Evolutionary conservation across 2,329 filamentous ascomycete genomes (phyloP).

Genomic region (Microdochium paspali): DNA sequence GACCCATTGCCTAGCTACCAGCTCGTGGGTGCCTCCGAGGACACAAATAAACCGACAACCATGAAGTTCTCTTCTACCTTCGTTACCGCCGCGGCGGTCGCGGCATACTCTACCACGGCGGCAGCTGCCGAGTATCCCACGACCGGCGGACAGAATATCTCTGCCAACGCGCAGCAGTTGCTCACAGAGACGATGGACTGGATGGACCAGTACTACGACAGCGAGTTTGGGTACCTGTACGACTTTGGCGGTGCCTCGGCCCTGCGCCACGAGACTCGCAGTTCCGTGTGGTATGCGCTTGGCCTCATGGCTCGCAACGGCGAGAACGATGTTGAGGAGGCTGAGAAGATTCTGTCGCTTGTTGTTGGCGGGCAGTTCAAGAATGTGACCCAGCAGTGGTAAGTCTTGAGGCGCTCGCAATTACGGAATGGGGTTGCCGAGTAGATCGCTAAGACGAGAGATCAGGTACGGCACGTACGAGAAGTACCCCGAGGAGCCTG

Average conservation of each 20-base stretch:
- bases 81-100: background rate
- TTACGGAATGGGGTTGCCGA: background rate
- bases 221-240: slow-evolving; percentile 41
- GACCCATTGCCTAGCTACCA: too few relatives aligned
- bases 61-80: background rate
- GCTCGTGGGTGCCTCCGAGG: too few relatives aligned
- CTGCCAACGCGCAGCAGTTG: slow-evolving; percentile 23
- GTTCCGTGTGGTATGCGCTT: slow-evolving; percentile 48
- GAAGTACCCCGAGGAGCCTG: slow-evolving; percentile 45
- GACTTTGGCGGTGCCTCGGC: slow-evolving; percentile 32
- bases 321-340: slow-evolving; percentile 34
- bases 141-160: background rate
- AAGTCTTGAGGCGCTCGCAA: slow-evolving; percentile 9
- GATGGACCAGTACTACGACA: slow-evolving; percentile 46
- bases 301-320: slow-evolving; percentile 47
- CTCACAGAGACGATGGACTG: slow-evolving; percentile 42
- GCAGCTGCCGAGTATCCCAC: background rate
- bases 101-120: background rate
- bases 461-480: slow-evolving; percentile 40
- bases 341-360: slow-evolving; percentile 42
- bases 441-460: background rate
- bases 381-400: slow-evolving; percentile 44
- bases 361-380: slow-evolving; percentile 44
- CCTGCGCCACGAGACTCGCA: slow-evolving; percentile 45
- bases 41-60: too few relatives aligned